Base-by-base conservation (phyloP, 352 stramenopile species). In the Pythium rishiriense region DNA sequence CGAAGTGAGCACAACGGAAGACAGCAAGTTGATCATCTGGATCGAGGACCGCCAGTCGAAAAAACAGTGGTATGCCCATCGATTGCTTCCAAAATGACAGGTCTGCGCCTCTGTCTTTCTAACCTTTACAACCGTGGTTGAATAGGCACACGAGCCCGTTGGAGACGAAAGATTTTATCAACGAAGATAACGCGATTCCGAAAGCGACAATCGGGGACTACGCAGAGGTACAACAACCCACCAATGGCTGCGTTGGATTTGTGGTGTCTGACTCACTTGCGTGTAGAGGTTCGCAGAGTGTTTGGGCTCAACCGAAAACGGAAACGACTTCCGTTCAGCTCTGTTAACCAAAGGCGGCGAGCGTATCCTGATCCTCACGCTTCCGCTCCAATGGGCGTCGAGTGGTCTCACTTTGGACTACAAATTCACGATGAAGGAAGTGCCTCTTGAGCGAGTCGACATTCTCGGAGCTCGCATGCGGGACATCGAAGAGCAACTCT, bases 21-120 rank as follows among this genome's bases (percentile, higher is more conserved):
- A 59, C 25, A 58, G 45, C 58, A 58, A 41, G 24, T 24, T 66
- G 21, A 5, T 58, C n/a, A 35, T 66, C 14, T 66, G 58, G 58
- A 53, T 66, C 11, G 58, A 66, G 50, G 39, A 66, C n/a, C 26
- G 37, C 5, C 33, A 47, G n/a, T 41, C 48, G 2, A 66, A 66
- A n/a, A 43, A 54, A 26, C 58, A 66, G 21, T 66, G 58, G 48
- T 66, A n/a, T 22, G 22, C 45, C 14, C 4, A 19, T 45, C 37
- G 37, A 6, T 45, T 7, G 37, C 37, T 14, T 4, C 10, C 4
- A n/a, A 6, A 11, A 11, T 37, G 11, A 37, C 6, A 11, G 11
- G 31, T 37, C 31, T 6, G 6, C 11, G 31, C 9, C 17, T 14
- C n/a, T 7, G 37, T 6, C 10, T 45, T 7, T 45, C n/a, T 45